Base-by-base conservation (phyloP, 2,329 filamentous ascomycete species). In the Penicillium sp. region DNA sequence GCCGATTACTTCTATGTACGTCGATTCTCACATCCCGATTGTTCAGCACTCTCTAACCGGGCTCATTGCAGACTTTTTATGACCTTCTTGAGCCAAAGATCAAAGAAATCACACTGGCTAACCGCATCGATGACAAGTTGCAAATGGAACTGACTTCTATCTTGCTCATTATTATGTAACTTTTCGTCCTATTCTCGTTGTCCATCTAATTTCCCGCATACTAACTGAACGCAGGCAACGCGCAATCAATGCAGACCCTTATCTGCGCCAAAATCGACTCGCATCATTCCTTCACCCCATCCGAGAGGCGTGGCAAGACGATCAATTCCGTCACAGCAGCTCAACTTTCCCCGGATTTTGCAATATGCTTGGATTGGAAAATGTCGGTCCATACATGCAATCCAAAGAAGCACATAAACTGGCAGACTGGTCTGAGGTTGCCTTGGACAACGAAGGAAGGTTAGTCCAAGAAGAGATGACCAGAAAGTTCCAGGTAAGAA, bases 81-180 rank as follows among this genome's bases (percentile, higher is more conserved):
- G 89, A 93, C 56, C 85, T 94, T 64, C 84, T 99, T 29, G 90
- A 96, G 71, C 82, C 81, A 37, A 91, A 91, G 68, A 87, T 97
- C 57, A 88, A 88, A 57, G 89, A 93, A 58, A 75, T 71, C 86
- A 96, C 78, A 82, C 89, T 69, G 81, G 85, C 59, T 85, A 89
- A 46, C 85, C 89, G 31, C 82, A 83, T 52, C 77, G 93, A 97
- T 67, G 88, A 93, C 66, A 91, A 92, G 68, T 85, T 92, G 32
- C 86, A 90, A 55, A 87, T 94, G 68, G 90, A 92, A 2, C 92
- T 95, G 67, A 89, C 87, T 64, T 93, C 92, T 10, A 93, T 97
- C 61, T 80, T 97, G 1, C 95, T 99, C 71, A 94, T 96, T 57
- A 94, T 99, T 60, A 88, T 94, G 84, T 89, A 77, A 37, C 22